phyloP scores from a whole-genome alignment of 2,329 filamentous ascomycete genomes.

The Paracamarosporium sp. region DNA sequence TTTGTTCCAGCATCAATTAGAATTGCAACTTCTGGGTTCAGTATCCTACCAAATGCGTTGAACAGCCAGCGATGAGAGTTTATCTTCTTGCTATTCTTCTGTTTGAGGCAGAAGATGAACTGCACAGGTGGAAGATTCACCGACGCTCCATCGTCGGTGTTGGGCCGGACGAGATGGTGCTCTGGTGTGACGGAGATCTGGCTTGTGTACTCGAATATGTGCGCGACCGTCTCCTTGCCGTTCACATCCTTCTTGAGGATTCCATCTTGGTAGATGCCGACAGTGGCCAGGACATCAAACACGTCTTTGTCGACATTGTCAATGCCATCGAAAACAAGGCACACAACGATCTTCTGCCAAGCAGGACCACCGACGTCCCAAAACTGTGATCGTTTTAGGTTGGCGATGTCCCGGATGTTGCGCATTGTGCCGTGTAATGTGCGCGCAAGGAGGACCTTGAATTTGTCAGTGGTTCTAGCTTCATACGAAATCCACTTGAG shows the following conservation, averaged over 20 bases:
- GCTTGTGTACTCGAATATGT: conserved; percentile 97
- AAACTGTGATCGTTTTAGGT: conserved; percentile 96
- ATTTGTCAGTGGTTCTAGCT: conserved; percentile 98
- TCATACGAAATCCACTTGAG: conserved; percentile 94
- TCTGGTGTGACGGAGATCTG: conserved; percentile 92
- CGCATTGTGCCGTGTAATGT: conserved; percentile 97
- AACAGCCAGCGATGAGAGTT: conserved; percentile 98
- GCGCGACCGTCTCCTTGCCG: conserved; percentile 90
- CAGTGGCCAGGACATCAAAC: conserved; percentile 86
- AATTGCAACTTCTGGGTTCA: conserved; percentile 95
- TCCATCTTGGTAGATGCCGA: conserved; percentile 95
- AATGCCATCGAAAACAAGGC: conserved; percentile 93
- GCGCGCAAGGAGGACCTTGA: conserved; percentile 86
- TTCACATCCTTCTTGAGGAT: conserved; percentile 97
- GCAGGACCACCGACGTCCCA: conserved; percentile 98
- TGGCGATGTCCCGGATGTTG: conserved; percentile 96
- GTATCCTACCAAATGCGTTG: conserved; percentile 91
- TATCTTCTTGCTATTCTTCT: conserved; percentile 99
- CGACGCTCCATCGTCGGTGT: conserved; percentile 71
- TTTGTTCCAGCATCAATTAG: conserved; percentile 95
- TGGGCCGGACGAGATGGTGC: conserved; percentile 91
- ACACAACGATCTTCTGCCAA: conserved; percentile 98
- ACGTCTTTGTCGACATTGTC: conserved; percentile 94
- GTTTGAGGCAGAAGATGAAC: conserved; percentile 98
- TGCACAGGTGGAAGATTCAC: conserved; percentile 89